Evolutionary conservation across 768 basidiomycete genomes (phyloP).

Genomic region (Suillus subluteus): DNA sequence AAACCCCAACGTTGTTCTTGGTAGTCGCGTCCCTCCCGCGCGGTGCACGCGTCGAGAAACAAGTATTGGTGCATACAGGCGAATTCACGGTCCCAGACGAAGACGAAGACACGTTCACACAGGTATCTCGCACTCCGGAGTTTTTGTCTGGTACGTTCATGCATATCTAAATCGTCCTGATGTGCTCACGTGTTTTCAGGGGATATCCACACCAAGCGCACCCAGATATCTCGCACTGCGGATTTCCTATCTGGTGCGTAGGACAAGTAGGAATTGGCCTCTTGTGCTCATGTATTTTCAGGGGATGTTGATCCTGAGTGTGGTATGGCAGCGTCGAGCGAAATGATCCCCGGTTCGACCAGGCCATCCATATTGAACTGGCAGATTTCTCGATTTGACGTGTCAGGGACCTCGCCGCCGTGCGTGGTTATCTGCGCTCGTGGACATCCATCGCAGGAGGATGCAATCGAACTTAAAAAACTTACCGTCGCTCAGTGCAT

Average conservation of each 20-base stretch:
- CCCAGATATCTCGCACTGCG: conserved; percentile 39
- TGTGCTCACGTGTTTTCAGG: background rate
- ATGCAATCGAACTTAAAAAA: background rate
- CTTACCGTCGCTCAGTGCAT: background rate
- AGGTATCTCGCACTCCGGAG: conserved; percentile 40
- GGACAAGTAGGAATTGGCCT: background rate
- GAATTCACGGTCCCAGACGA: conserved; percentile 47
- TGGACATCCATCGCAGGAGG: conserved; percentile 18
- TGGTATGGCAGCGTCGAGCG: background rate
- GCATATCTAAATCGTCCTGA: background rate
- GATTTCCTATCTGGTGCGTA: conserved; percentile 43
- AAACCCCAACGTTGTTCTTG: conserved; percentile 57
- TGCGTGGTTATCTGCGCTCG: conserved; percentile 51
- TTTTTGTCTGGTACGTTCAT: conserved; percentile 44
- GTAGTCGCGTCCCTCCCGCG: conserved; percentile 71
- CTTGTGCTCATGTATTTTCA: background rate
- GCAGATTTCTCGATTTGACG: conserved; percentile 52
- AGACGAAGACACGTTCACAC: conserved; percentile 46
- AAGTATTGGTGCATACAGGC: conserved; percentile 73
- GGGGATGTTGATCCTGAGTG: background rate
- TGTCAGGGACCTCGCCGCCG: conserved; percentile 34
- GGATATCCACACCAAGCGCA: background rate
- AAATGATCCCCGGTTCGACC: conserved; percentile 12
- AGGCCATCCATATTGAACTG: conserved; percentile 39
- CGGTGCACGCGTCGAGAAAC: conserved; percentile 74